phyloP scores from a whole-genome alignment of 257 asterid species.

The Thymus mandschuricus region DNA sequence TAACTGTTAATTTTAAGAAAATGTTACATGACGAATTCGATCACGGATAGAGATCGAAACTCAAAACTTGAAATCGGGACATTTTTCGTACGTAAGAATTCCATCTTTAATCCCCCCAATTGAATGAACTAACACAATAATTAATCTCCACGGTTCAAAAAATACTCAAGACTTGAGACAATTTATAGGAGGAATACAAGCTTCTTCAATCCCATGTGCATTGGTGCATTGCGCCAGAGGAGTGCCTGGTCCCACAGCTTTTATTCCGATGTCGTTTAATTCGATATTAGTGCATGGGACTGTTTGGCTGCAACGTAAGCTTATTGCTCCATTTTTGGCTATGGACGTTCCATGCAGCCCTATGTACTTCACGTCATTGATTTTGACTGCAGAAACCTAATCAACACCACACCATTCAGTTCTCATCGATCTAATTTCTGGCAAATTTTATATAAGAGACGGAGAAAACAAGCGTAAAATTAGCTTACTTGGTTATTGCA shows the following conservation, averaged over 20 bases:
- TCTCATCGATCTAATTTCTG: too few species aligned
- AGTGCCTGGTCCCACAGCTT: neutral
- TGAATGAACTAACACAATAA: too few species aligned
- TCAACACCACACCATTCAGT: too few species aligned
- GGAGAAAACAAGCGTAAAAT: neutral
- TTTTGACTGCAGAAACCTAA: slow-evolving; percentile 17
- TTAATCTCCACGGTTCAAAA: neutral
- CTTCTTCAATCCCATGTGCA: slow-evolving; percentile 1
- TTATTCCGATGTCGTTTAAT: slow-evolving; percentile 3
- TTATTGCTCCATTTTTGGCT: slow-evolving; percentile 9
- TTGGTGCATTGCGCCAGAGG: slow-evolving; percentile 6
- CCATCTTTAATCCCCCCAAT: too few species aligned
- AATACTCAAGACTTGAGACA: slow-evolving; percentile 16
- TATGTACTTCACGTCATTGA: slow-evolving; percentile 18
- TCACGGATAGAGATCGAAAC: too few species aligned
- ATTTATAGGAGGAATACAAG: neutral
- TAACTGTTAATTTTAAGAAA: too few species aligned
- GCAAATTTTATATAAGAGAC: too few species aligned
- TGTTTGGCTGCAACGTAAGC: slow-evolving; percentile 22
- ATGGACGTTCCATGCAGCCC: slow-evolving; percentile 26
- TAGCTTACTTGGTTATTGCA: slow-evolving; percentile 31
- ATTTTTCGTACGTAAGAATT: too few species aligned
- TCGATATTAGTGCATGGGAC: slow-evolving; percentile 20
- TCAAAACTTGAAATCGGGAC: too few species aligned
- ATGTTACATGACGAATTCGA: too few species aligned